These are phyloP conservation scores for Candida insectalens DNA, from an alignment of 805 yeast genomes.

Conservation along the genomic window DNA sequence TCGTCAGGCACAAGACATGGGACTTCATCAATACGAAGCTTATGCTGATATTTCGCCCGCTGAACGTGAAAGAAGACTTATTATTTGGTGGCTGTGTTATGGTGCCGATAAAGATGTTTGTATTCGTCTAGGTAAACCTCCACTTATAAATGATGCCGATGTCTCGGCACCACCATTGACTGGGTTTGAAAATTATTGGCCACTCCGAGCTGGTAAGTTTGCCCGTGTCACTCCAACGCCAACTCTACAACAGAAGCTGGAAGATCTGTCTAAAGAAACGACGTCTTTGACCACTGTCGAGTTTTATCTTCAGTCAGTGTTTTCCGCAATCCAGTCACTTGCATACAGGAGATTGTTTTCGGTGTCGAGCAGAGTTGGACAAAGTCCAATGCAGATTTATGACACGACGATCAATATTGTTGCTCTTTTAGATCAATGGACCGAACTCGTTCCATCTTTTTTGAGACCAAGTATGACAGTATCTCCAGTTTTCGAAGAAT, in stretches of 20 bases:
- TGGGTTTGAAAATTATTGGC: slow-evolving; percentile 16
- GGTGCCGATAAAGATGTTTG: slow-evolving; percentile 35
- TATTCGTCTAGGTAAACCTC: slow-evolving; percentile 39
- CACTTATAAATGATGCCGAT: slow-evolving; percentile 33
- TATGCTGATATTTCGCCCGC: slow-evolving; percentile 25
- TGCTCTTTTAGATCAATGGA: too few relatives aligned
- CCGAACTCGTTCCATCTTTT: too few relatives aligned
- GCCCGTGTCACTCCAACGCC: slow-evolving; percentile 3
- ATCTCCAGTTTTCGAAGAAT: too few relatives aligned
- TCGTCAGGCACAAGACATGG: slow-evolving; percentile 47
- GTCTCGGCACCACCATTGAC: slow-evolving; percentile 23
- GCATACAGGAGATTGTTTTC: too few relatives aligned
- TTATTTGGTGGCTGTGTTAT: slow-evolving; percentile 42
- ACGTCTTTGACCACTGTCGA: too few relatives aligned
- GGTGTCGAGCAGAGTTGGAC: too few relatives aligned
- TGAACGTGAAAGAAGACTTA: slow-evolving; percentile 29
- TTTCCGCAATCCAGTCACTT: too few relatives aligned
- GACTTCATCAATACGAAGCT: slow-evolving; percentile 42
- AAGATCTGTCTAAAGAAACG: slow-evolving; percentile 3
- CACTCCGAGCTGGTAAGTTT: slow-evolving; percentile 6
- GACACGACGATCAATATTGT: too few relatives aligned
- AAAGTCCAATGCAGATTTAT: too few relatives aligned
- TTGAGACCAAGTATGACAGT: too few relatives aligned
- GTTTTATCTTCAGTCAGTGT: too few relatives aligned
- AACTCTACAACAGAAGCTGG: slow-evolving; percentile 5